phyloP scores from a whole-genome alignment of 148 eudicot genomes.

The Vaccinium darrowii region DNA sequence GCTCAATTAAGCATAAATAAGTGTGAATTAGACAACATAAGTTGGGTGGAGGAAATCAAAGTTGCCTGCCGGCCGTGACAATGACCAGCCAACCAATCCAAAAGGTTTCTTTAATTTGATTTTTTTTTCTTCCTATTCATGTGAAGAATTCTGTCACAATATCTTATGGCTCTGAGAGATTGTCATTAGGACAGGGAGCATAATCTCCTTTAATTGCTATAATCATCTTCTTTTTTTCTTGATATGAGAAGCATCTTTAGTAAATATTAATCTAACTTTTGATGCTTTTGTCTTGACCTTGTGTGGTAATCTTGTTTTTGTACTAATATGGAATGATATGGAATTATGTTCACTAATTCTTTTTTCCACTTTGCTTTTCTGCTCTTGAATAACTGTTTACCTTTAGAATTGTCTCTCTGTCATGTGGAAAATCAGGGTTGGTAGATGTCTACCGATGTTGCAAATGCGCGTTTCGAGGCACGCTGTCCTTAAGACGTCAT shows the following conservation, averaged over 20 bases:
- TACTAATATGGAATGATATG: background rate
- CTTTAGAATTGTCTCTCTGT: background rate
- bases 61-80: slow-evolving; percentile 10
- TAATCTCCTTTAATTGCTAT: slow-evolving; percentile 21
- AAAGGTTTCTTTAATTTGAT: background rate
- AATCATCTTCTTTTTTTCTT: slow-evolving; percentile 19
- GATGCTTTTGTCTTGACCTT: slow-evolving; percentile 1
- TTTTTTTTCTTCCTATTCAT: background rate
- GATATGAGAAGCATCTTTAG: slow-evolving; percentile 20
- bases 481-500: background rate
- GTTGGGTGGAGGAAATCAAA: slow-evolving; percentile 5
- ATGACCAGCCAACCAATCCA: background rate
- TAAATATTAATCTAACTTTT: background rate
- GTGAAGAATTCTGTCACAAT: slow-evolving; percentile 7
- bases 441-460: background rate
- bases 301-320: background rate
- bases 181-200: slow-evolving; percentile 26
- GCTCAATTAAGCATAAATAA: background rate
- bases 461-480: background rate
- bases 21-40: slow-evolving; percentile 15
- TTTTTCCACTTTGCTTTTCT: background rate
- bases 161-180: slow-evolving; percentile 7
- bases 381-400: background rate
- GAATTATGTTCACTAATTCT: background rate
- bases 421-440: background rate